A percentile compares a stretch with the other conserved stretches of the same genome.
phyloP scores from a whole-genome alignment of 305 asterid species.

The Rubia tinctorum region DNA sequence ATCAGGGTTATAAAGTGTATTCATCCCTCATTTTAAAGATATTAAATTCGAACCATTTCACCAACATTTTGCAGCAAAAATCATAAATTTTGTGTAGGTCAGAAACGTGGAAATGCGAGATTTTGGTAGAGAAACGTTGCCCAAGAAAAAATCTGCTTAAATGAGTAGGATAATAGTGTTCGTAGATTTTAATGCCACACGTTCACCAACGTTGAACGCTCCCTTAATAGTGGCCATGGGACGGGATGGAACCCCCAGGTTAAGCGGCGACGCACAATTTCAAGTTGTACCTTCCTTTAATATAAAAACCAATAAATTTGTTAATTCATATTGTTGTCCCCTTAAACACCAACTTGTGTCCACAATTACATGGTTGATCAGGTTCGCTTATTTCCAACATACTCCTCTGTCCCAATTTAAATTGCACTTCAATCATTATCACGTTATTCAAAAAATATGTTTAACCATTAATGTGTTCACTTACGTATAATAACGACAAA shows the following conservation, averaged over 20 bases:
- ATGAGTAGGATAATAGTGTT: neutral
- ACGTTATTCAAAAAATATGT: too few species aligned
- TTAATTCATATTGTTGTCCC: conserved; percentile 15
- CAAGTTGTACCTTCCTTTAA: neutral
- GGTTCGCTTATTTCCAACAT: too few species aligned
- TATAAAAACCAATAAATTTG: neutral
- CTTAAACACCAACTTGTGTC: conserved; percentile 3
- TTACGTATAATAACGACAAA: too few species aligned
- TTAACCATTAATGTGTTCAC: too few species aligned
- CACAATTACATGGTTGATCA: neutral
- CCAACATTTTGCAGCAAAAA: too few species aligned
- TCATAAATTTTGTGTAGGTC: neutral
- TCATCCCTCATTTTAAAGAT: too few species aligned
- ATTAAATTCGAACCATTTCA: too few species aligned
- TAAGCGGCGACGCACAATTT: conserved; percentile 8
- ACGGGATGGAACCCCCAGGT: neutral
- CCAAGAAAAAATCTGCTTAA: neutral
- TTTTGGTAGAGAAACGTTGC: neutral
- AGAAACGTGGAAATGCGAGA: neutral
- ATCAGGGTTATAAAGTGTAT: too few species aligned
- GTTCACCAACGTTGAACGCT: conserved; percentile 2
- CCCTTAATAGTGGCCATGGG: conserved; percentile 4
- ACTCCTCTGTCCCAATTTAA: too few species aligned
- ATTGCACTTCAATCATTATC: too few species aligned
- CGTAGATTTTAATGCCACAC: conserved; percentile 1